Evolutionary conservation across 805 yeast genomes (phyloP).

Genomic region (Monosporozyma servazzii): DNA sequence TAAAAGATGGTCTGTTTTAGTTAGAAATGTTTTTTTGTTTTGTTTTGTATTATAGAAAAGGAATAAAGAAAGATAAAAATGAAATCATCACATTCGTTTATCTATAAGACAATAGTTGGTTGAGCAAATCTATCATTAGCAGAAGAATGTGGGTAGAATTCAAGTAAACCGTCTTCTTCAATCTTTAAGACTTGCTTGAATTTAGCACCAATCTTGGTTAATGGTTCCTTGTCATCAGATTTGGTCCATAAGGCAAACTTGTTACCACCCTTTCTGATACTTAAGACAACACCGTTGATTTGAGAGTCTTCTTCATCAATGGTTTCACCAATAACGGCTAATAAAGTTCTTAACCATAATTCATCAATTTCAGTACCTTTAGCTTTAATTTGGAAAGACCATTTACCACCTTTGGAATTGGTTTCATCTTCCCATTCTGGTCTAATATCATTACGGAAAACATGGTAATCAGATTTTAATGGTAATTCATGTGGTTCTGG

Average conservation of each 20-base stretch:
- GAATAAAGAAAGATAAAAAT: background rate
- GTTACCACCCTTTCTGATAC: conserved; percentile 71
- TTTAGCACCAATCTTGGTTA: conserved; percentile 71
- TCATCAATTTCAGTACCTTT: conserved; percentile 66
- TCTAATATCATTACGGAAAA: conserved; percentile 85
- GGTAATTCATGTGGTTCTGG: conserved; percentile 91
- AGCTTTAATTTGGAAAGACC: conserved; percentile 71
- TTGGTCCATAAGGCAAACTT: conserved; percentile 92
- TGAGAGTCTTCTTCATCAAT: conserved; percentile 76
- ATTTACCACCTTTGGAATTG: conserved; percentile 88
- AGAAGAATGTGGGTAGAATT: conserved; percentile 42
- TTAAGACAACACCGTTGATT: conserved; percentile 89
- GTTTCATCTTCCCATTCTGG: conserved; percentile 98
- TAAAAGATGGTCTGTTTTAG: too few relatives aligned
- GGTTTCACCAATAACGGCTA: conserved; percentile 91
- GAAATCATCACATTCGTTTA: background rate
- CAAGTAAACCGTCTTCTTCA: conserved; percentile 64
- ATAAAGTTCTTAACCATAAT: conserved; percentile 81
- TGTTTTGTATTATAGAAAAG: background rate
- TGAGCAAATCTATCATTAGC: conserved; percentile 28
- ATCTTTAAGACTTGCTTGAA: conserved; percentile 80
- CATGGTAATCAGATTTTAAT: conserved; percentile 84
- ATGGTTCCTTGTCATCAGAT: conserved; percentile 54
- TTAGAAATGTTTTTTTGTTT: too few relatives aligned
- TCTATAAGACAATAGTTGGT: conserved; percentile 29